A percentile compares a stretch with the other conserved stretches of the same genome.
Conservation (phyloP, 306 rosid species). For the Citrullus amarus region DNA sequence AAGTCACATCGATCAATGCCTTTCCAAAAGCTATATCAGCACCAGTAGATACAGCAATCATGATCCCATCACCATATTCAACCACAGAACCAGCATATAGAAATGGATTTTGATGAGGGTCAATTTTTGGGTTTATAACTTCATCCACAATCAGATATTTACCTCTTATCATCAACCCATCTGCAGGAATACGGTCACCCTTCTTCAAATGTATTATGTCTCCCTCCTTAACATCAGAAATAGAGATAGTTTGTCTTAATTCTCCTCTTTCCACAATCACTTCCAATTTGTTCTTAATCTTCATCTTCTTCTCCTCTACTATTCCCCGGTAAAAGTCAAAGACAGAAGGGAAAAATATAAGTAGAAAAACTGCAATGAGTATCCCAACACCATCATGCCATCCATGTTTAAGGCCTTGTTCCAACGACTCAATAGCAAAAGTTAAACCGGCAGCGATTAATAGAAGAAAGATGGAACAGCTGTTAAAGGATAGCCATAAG, state of each 20-base stretch:
- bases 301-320: slow-evolving; percentile 10
- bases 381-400: slow-evolving; percentile 52
- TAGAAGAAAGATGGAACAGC: slow-evolving; percentile 18
- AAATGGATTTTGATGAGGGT: slow-evolving; percentile 28
- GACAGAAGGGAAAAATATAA: slow-evolving; percentile 24
- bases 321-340: slow-evolving; percentile 17
- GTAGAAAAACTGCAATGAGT: slow-evolving; percentile 18
- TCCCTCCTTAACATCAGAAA: slow-evolving; percentile 30
- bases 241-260: background rate
- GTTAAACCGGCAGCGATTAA: slow-evolving; percentile 26
- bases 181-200: slow-evolving; percentile 45
- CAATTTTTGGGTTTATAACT: slow-evolving; percentile 7
- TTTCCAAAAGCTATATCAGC: slow-evolving; percentile 7
- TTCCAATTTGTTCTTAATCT: slow-evolving; percentile 11
- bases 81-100: slow-evolving; percentile 40
- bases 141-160: slow-evolving; percentile 20
- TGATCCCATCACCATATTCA: slow-evolving; percentile 26
- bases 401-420: slow-evolving; percentile 35
- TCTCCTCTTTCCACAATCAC: slow-evolving; percentile 25
- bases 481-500: background rate
- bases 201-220: slow-evolving; percentile 20
- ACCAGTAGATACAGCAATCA: slow-evolving; percentile 38
- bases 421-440: slow-evolving; percentile 24
- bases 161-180: slow-evolving; percentile 35
- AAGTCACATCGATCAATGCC: background rate